phyloP scores from a whole-genome alignment of 2,329 filamentous ascomycete species.

The Trichoderma afroharzianum region DNA sequence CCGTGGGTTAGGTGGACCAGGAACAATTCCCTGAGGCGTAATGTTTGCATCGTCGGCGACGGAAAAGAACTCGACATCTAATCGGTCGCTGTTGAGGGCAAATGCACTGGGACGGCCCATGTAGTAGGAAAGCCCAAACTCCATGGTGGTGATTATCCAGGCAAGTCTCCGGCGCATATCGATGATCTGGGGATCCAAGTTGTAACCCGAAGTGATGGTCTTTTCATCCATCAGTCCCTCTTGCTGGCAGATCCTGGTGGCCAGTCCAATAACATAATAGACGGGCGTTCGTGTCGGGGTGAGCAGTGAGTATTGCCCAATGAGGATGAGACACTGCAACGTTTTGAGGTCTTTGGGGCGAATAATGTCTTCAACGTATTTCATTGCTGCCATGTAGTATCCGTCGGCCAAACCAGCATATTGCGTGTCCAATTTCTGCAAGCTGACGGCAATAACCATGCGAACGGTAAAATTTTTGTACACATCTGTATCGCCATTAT shows the following conservation, averaged over 20 bases:
- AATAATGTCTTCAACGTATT: constrained; percentile 76
- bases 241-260: constrained; percentile 83
- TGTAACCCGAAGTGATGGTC: constrained; percentile 66
- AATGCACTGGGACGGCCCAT: constrained; percentile 85
- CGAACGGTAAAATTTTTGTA: constrained; percentile 85
- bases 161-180: constrained; percentile 86
- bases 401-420: constrained; percentile 94
- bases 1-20: constrained; percentile 69
- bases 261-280: constrained; percentile 89
- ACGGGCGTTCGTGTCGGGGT: constrained; percentile 89
- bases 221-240: constrained; percentile 85
- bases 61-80: constrained; percentile 84
- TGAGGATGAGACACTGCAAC: constrained; percentile 81
- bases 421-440: constrained; percentile 84
- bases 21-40: constrained; percentile 68
- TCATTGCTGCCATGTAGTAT: constrained; percentile 88
- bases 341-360: constrained; percentile 87
- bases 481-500: constrained; percentile 68
- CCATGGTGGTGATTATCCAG: constrained; percentile 87
- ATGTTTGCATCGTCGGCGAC: constrained; percentile 81
- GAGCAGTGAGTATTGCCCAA: constrained; percentile 86
- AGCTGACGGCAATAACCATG: constrained; percentile 90
- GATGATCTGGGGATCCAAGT: constrained; percentile 68
- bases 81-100: constrained; percentile 73
- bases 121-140: constrained; percentile 80